These are phyloP conservation scores for Ceratocystis cubensis DNA, from an alignment of 2,329 filamentous ascomycete genomes.

Conservation along the genomic window DNA sequence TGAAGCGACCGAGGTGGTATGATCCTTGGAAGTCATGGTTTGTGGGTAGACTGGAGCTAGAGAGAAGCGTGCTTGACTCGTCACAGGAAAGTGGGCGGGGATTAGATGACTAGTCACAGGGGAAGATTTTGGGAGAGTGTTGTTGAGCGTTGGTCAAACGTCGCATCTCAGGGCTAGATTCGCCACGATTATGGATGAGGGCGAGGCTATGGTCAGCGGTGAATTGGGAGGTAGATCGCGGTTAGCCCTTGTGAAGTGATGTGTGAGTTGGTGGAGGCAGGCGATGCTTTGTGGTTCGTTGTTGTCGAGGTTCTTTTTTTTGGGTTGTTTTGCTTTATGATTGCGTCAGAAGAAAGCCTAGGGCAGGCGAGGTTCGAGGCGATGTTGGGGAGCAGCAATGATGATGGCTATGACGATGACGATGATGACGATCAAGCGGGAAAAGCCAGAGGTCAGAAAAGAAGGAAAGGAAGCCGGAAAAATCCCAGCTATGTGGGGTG, in stretches of 20 bases:
- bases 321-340: neutral
- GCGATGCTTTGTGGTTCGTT: neutral
- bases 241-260: neutral
- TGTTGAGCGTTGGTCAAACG: conserved; percentile 16
- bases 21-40: conserved; percentile 15
- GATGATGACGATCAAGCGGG: neutral
- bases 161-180: conserved; percentile 20
- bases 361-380: neutral
- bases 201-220: neutral
- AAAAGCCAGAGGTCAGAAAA: conserved; percentile 5
- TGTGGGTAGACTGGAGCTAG: neutral
- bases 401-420: neutral
- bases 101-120: conserved; percentile 16
- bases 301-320: neutral
- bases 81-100: neutral
- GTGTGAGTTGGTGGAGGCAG: neutral
- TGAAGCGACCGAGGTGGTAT: neutral
- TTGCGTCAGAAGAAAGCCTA: too few species aligned
- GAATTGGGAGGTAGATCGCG: neutral
- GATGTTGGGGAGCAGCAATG: neutral
- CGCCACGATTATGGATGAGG: conserved; percentile 4
- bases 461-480: conserved; percentile 1
- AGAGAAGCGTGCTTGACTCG: conserved; percentile 6
- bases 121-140: conserved; percentile 12
- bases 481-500: conserved; percentile 9